Base-by-base conservation (phyloP, 2,329 filamentous ascomycete species). In the Purpureocillium lavendulum region DNA sequence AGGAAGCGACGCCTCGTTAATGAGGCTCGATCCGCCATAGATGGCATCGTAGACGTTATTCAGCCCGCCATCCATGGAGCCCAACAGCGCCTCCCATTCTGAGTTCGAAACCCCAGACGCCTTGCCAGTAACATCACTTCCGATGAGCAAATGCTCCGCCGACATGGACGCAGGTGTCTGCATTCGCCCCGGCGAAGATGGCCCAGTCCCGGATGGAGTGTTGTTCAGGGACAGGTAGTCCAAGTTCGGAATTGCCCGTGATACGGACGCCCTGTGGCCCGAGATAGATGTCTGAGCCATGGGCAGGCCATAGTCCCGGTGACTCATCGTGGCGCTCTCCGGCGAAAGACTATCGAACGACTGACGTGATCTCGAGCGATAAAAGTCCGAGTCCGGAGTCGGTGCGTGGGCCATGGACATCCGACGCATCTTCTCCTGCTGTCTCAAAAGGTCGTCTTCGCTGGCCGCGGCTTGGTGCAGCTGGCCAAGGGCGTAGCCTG, bases 41-140 rank as follows among this genome's bases (percentile, higher is more conserved):
- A 87, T 87, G 31, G 81, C 82, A 54, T 87, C 82, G 59, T 87
- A 92, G n/a, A 94, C 82, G 54, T 90, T 94, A 39, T 81, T 77
- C 47, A 82, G 75, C 1, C 86, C 86, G 29, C 80, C 80, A 50
- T 94, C 87, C 57, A 94, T 79, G 16, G 82, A 82, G 4, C 83
- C 81, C 2, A 94, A 71, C 1, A 94, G 70, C 2, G 82, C 78
- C 58, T 94, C 87, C 88, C 87, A 94, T 50, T 92, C 86, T 0
- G 78, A 70, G 8, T 80, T 65, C 1, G 79, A 79, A 11, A 82
- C 70, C 13, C 62, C 64, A 46, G 52, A 48, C 30, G 61, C 49
- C 49, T 70, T 67, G 30, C 37, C 47, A 3, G 30, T 35, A 6
- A 38, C 31, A 13, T 45, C 44, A 3, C 33, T 46, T 44, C 49